Percentiles rank a stretch among this genome's conserved stretches.
Evolutionary conservation across 441 rosid species (phyloP).

Genomic region (Aleurites moluccanus): DNA sequence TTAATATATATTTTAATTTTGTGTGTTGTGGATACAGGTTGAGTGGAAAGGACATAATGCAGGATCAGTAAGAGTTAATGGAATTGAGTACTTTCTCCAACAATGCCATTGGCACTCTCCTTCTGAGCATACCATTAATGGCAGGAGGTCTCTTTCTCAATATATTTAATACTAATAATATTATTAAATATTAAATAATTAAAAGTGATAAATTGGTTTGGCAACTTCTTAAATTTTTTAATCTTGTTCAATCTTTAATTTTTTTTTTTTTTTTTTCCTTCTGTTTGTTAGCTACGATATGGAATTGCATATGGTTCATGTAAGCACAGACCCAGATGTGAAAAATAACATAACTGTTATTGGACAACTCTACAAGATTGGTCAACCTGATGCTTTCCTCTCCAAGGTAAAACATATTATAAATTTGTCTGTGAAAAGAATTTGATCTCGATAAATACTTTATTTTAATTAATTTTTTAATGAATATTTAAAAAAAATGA

Average conservation of each 20-base stretch:
- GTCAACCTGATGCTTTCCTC: conserved; percentile 51
- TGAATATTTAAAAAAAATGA: no score
- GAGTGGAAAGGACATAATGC: conserved; percentile 44
- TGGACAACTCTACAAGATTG: conserved; percentile 53
- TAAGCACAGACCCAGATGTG: conserved; percentile 33
- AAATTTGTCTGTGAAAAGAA: no score
- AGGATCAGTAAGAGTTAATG: conserved; percentile 48
- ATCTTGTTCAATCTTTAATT: no score
- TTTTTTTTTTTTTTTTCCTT: not conserved
- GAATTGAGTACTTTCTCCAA: conserved; percentile 48
- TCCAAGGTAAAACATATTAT: conserved; percentile 37
- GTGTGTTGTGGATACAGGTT: conserved; percentile 35
- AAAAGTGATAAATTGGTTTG: not conserved
- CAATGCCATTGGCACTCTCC: conserved; percentile 87
- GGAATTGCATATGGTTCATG: conserved; percentile 73
- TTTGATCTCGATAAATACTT: no score
- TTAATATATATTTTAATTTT: no score
- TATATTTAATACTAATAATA: not conserved
- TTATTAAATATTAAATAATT: no score
- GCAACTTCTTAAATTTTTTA: not conserved
- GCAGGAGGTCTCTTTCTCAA: conserved; percentile 41
- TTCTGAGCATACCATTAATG: conserved; percentile 74
- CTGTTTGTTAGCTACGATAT: conserved; percentile 44
- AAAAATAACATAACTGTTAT: conserved; percentile 46
- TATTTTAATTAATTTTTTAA: no score